Evolutionary conservation across 2,329 filamentous ascomycete species (phyloP).

Genomic region (Alternaria brassicicola): DNA sequence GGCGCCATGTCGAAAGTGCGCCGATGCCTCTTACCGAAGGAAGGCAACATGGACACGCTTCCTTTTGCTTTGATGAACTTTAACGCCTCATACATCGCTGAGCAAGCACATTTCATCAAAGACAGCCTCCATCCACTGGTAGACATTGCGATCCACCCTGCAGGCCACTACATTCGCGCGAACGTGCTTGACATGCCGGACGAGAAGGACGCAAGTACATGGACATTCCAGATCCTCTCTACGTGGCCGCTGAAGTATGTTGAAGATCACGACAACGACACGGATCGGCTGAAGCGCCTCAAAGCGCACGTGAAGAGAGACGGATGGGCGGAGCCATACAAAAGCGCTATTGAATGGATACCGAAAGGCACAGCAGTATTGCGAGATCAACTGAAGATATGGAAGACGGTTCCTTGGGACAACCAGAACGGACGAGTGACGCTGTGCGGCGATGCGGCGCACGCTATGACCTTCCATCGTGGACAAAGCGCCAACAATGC

Average conservation of each 20-base stretch:
- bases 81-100: conserved; percentile 33
- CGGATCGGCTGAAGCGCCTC: conserved; percentile 27
- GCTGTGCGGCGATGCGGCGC: conserved; percentile 49
- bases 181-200: conserved; percentile 44
- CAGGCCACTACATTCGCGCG: conserved; percentile 38
- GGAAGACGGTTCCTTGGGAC: conserved; percentile 45
- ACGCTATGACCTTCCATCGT: conserved; percentile 51
- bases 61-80: conserved; percentile 42
- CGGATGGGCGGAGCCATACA: conserved; percentile 44
- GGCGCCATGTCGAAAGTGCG: conserved; percentile 37
- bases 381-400: conserved; percentile 44
- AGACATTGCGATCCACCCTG: conserved; percentile 41
- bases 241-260: conserved; percentile 38
- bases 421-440: conserved; percentile 42
- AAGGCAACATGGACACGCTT: conserved; percentile 30
- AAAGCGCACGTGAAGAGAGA: conserved; percentile 37
- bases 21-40: conserved; percentile 27
- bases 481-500: conserved; percentile 49
- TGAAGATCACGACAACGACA: conserved; percentile 38
- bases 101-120: conserved; percentile 37
- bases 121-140: conserved; percentile 36
- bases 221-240: conserved; percentile 45
- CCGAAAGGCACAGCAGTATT: conserved; percentile 36
- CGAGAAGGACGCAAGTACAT: conserved; percentile 40
- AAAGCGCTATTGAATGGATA: conserved; percentile 43